phyloP scores from a whole-genome alignment of 768 basidiomycete species.

The Boletus edulis region DNA sequence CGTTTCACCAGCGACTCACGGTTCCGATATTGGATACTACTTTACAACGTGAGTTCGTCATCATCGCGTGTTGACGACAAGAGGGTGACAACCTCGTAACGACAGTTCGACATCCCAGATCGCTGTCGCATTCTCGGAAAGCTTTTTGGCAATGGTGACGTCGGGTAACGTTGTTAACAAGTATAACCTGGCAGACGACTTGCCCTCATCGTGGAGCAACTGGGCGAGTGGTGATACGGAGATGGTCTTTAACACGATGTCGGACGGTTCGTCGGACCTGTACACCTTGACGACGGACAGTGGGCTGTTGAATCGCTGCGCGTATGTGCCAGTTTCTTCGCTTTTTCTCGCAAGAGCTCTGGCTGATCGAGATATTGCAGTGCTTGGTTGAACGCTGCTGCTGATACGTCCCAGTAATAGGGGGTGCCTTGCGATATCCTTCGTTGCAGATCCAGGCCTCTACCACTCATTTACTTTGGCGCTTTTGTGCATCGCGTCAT shows the following conservation, averaged over 20 bases:
- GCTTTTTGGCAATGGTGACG: constrained; percentile 20
- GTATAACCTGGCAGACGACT: constrained; percentile 14
- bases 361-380: not conserved
- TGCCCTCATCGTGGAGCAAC: constrained; percentile 17
- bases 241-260: constrained; percentile 45
- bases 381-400: constrained; percentile 6
- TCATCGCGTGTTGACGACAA: not conserved
- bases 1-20: constrained; percentile 40
- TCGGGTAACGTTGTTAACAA: constrained; percentile 18
- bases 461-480: no score
- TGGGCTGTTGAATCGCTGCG: constrained; percentile 35
- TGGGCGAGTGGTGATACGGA: constrained; percentile 28
- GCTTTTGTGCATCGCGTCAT: no score
- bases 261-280: constrained; percentile 30
- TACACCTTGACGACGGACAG: constrained; percentile 28
- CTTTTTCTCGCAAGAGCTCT: not conserved
- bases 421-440: not conserved
- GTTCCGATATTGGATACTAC: constrained; percentile 40
- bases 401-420: constrained; percentile 2
- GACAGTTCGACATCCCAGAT: constrained; percentile 19
- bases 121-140: constrained; percentile 26
- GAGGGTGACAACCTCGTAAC: not conserved
- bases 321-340: constrained; percentile 3
- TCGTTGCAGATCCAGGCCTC: no score
- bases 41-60: constrained; percentile 39